phyloP scores from a whole-genome alignment of 768 basidiomycete genomes.

The Sistotremastrum suecicum region DNA sequence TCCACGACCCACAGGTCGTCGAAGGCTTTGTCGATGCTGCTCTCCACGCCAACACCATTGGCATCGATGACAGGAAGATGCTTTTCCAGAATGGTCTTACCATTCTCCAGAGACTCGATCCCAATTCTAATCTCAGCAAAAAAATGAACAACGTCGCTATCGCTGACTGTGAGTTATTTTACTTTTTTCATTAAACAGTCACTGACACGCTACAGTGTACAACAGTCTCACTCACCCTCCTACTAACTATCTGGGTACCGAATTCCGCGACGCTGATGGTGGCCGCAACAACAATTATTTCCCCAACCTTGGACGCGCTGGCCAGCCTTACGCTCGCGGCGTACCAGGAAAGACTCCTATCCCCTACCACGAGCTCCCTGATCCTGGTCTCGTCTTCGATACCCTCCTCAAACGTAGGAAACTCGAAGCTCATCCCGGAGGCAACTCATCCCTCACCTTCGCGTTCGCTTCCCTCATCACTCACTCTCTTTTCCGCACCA shows the following conservation, averaged over 20 bases:
- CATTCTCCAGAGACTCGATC: too few relatives aligned
- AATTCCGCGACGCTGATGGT: constrained; percentile 46
- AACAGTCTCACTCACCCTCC: constrained; percentile 4
- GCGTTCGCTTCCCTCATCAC: constrained; percentile 15
- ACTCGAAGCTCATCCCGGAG: constrained; percentile 17
- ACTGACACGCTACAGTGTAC: constrained; percentile 11
- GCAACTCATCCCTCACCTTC: constrained; percentile 18
- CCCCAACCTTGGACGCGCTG: constrained; percentile 44
- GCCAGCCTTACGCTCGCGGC: constrained; percentile 45
- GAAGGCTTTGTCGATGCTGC: constrained; percentile 4
- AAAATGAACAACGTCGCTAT: constrained; percentile 10
- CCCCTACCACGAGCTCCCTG: constrained; percentile 32
- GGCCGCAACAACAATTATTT: constrained; percentile 41
- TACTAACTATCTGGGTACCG: constrained; percentile 5
- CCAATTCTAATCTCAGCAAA: not conserved
- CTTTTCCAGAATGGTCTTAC: constrained; percentile 16
- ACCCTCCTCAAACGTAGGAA: constrained; percentile 16
- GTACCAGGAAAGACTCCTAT: constrained; percentile 30
- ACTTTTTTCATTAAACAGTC: constrained; percentile 7
- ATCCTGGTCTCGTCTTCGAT: constrained; percentile 27
- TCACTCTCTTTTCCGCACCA: constrained; percentile 30
- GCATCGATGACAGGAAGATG: constrained; percentile 29
- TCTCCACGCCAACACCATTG: constrained; percentile 11
- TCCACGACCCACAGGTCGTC: constrained; percentile 7
- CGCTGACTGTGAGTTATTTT: constrained; percentile 6